These are phyloP conservation scores for Puccinellia tenuiflora DNA, from an alignment of 176 grass and related monocot genomes.

Conservation along the genomic window DNA sequence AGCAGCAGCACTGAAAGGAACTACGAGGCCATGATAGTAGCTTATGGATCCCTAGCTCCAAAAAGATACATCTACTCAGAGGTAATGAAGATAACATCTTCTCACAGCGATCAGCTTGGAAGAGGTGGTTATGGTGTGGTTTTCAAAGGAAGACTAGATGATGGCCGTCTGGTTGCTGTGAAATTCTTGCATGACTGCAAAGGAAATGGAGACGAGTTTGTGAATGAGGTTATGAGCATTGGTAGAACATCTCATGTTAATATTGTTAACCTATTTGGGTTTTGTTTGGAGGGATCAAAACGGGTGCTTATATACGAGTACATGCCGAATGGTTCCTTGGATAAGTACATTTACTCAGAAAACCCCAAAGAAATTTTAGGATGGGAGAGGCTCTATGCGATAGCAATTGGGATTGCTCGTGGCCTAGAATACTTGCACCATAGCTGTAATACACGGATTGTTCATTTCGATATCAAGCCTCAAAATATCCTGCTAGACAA, in stretches of 20 bases:
- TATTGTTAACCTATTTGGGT: constrained; percentile 41
- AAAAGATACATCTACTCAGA: constrained; percentile 52
- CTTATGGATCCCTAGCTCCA: constrained; percentile 34
- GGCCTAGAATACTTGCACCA: constrained; percentile 49
- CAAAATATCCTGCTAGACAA: constrained; percentile 53
- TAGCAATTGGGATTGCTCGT: constrained; percentile 37
- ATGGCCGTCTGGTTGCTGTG: constrained; percentile 39
- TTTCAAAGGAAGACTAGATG: constrained; percentile 30
- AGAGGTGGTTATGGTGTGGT: constrained; percentile 57
- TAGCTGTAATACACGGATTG: constrained; percentile 34
- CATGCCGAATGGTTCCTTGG: constrained; percentile 57
- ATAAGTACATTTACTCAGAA: constrained; percentile 52
- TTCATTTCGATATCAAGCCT: constrained; percentile 63
- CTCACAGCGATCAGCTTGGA: constrained; percentile 35
- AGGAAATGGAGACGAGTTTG: constrained; percentile 44
- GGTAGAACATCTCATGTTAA: constrained; percentile 62
- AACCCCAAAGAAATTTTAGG: constrained; percentile 35
- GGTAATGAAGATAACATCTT: constrained; percentile 42
- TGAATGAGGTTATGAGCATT: constrained; percentile 59
- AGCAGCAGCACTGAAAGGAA: neutral
- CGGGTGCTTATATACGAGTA: constrained; percentile 53
- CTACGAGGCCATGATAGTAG: constrained; percentile 12
- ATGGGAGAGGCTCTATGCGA: constrained; percentile 39
- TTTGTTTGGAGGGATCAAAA: constrained; percentile 51
- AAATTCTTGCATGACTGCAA: constrained; percentile 46